Evolutionary conservation across 192 early-diverging fungal genomes (phyloP).

Genomic region (Rhizophagus prolifer): DNA sequence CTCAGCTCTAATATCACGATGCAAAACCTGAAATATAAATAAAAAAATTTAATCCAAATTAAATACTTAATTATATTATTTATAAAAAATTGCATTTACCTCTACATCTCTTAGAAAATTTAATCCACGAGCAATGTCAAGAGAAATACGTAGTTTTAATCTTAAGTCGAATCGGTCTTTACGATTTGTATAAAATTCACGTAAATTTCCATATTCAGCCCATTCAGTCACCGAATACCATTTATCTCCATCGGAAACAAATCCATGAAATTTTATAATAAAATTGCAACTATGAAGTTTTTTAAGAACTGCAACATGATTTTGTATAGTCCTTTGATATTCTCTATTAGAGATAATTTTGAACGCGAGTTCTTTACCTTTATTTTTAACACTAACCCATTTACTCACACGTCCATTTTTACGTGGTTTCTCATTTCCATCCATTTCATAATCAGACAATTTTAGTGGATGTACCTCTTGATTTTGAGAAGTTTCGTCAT

Average conservation of each 20-base stretch:
- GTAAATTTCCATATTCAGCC: slow-evolving; percentile 16
- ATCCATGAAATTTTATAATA: slow-evolving; percentile 23
- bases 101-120: not conserved
- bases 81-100: too few species aligned
- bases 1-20: slow-evolving; percentile 15
- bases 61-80: not conserved
- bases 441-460: too few species aligned
- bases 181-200: not conserved
- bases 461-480: too few species aligned
- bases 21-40: not conserved
- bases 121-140: slow-evolving; percentile 23
- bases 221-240: slow-evolving; percentile 20
- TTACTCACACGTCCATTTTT: too few species aligned
- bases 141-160: not conserved
- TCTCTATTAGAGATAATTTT: not conserved
- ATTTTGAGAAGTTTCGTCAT: too few species aligned
- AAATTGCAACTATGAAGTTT: not conserved
- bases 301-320: slow-evolving; percentile 6
- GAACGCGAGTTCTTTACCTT: not conserved
- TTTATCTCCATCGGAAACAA: not conserved
- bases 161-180: not conserved
- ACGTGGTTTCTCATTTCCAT: too few species aligned
- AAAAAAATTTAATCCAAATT: too few species aligned
- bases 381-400: not conserved
- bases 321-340: not conserved